Conservation (phyloP, 2,329 filamentous ascomycete species). For the Fusarium oxysporum region DNA sequence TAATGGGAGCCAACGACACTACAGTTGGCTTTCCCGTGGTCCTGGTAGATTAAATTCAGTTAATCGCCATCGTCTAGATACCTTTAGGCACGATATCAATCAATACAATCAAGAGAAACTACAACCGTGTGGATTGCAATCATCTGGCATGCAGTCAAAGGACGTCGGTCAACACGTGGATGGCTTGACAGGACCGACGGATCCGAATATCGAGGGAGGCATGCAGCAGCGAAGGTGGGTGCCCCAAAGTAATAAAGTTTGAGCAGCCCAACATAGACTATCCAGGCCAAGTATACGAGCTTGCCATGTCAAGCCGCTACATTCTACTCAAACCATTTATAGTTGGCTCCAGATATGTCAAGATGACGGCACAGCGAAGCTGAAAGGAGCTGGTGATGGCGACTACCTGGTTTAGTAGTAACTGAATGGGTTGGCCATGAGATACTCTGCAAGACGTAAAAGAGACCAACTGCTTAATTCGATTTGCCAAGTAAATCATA, state of each 20-base stretch:
- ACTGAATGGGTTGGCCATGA: too few relatives aligned
- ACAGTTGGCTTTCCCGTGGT: not conserved
- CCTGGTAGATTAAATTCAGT: too few relatives aligned
- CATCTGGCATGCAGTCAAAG: not conserved
- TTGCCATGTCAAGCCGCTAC: fast-evolving
- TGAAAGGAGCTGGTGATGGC: not conserved
- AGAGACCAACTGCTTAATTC: not conserved
- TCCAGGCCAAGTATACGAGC: not conserved
- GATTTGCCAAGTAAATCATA: not conserved
- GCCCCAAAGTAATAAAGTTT: not conserved
- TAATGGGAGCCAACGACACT: too few relatives aligned
- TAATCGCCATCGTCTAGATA: not conserved
- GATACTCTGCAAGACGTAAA: not conserved
- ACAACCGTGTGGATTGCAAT: not conserved
- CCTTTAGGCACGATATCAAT: not conserved
- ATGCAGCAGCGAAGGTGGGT: not conserved
- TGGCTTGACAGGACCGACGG: not conserved
- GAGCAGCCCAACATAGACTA: not conserved
- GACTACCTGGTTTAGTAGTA: too few relatives aligned
- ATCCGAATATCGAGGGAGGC: not conserved
- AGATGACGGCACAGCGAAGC: too few relatives aligned
- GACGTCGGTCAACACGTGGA: too few relatives aligned
- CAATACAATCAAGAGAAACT: too few relatives aligned
- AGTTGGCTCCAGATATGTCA: not conserved
- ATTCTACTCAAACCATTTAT: fast-evolving